Base-by-base conservation (phyloP, 2,329 filamentous ascomycete genomes). In the Stemphylium beticola region DNA sequence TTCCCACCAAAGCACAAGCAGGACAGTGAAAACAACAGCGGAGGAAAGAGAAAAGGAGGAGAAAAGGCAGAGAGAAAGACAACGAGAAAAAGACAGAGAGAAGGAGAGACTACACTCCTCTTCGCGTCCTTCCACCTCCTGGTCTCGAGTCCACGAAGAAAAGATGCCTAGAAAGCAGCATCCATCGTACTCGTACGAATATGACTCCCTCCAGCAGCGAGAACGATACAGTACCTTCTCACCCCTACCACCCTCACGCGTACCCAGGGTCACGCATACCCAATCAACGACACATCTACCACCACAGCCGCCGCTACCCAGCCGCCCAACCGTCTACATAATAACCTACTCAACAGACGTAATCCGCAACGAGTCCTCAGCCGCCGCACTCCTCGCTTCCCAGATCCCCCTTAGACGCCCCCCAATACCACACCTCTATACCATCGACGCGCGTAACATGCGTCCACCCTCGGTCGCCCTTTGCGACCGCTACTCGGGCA, bases 311-410 rank as follows among this genome's bases (percentile, higher is more conserved):
- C 22, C 36, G n/a, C 14, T 11, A 17, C 41, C 40, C 40, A 26
- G 4, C 20, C 40, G 31, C 5, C 67, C 67, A 34, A 69, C 64
- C 9, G 49, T 72, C 34, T 66, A 69, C 54, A 62, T 72, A 17
- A 22, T 69, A 15, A 65, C 63, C 31, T 72, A 64, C 54, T 54
- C 60, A 32, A 52, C 53, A 3, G 40, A 57, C 8, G 53, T 52
- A 26, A 49, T 48, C 7, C 54, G 40, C 7, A 39, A 20, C 8
- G 36, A 55, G 10, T 15, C 36, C 14, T 39, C 56, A n/a, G 22
- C 49, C 18, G 17, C 42, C 9, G 8, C 17, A 4, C 51, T 68
- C 12, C 56, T 67, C 12, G 11, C 54, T n/a, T 45, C 54, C 1
- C 60, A 69, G 22, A 31, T 67, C 0, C 64, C 64, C 2, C 12